phyloP scores from a whole-genome alignment of 1,284 basidiomycete species.

The Apiotrichum siamense region DNA sequence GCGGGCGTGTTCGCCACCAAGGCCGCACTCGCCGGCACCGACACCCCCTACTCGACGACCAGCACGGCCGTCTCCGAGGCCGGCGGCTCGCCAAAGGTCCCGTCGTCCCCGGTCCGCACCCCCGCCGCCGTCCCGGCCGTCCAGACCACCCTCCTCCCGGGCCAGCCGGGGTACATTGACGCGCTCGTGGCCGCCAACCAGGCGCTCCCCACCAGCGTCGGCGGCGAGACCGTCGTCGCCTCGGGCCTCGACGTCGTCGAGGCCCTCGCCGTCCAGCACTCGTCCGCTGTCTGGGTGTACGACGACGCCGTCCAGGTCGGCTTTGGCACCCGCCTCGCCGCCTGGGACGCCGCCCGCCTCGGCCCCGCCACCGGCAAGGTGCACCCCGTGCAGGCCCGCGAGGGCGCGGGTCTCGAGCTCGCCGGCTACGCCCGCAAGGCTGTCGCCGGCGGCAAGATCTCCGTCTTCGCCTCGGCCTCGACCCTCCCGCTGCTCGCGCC shows the following conservation, averaged over 20 bases:
- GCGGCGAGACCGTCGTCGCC: conserved; percentile 38
- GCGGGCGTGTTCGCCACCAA: conserved; percentile 3
- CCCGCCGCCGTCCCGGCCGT: conserved; percentile 25
- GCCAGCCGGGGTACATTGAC: conserved; percentile 30
- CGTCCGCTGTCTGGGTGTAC: conserved; percentile 43
- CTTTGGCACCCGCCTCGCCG: conserved; percentile 30
- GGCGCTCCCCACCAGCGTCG: conserved; percentile 29
- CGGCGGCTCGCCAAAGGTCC: conserved; percentile 14
- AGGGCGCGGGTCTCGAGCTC: conserved; percentile 75
- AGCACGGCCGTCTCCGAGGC: conserved; percentile 41
- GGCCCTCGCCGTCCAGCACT: conserved; percentile 39
- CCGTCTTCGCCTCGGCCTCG: conserved; percentile 44
- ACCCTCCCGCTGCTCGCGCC: conserved; percentile 67
- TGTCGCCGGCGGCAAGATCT: conserved; percentile 45
- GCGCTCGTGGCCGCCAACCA: conserved; percentile 29
- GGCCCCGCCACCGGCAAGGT: conserved; percentile 48
- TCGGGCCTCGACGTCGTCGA: conserved; percentile 41
- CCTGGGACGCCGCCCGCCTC: conserved; percentile 21
- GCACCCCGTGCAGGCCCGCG: conserved; percentile 71
- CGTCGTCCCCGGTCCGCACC: too few species aligned
- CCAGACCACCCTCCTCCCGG: conserved; percentile 20
- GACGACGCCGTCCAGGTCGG: conserved; percentile 44
- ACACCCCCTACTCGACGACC: conserved; percentile 36
- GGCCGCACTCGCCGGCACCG: conserved; percentile 24
- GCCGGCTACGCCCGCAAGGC: conserved; percentile 62